Evolutionary conservation across 768 basidiomycete species (phyloP), one percentile per base, ranked within the genome.

Genomic region (Boletus insuetus): DNA sequence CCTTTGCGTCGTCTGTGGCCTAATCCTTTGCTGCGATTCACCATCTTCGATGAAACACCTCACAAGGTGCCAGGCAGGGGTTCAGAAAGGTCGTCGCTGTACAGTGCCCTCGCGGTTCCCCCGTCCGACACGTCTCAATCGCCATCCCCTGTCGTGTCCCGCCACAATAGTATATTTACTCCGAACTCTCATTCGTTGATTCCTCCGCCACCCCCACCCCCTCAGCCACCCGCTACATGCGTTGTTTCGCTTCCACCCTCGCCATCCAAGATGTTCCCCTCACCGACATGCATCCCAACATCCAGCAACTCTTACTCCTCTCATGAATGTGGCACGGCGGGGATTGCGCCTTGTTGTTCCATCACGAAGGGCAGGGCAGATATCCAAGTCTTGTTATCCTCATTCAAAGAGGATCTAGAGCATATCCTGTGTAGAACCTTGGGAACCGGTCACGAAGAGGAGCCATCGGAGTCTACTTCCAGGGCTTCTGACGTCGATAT

Each of bases 21-120:
- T 20, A 82, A 79, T 59, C 81, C 83, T 43, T 69, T 86, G 46
- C 73, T 91, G 31, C 80, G 81, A 64, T 86, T 91, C 71, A 74
- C 77, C 19, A 75, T 91, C 17, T 73, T 75, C 52, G 85, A 87
- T 55, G 80, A 77, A 61, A 74, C 70, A 11, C 69, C 73, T 9
- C 73, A 74, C 69, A 75, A 77, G 59, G 57, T 66, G 1, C 71
- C 75, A 0, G 54, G 51, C 38, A 38, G 49, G 7, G 24, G 37
- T 3, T 38, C 53, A 14, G 54, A 55, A n/a, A 50, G 43, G 48
- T 29, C 29, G n/a, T 55, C 60, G 4, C 43, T 58, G 29, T 46
- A 58, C n/a, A 52, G 47, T 40, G 4, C 24, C 40, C 17, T 46
- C 10, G 13, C 56, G 32, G 4, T 46, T n/a, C 29, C 56, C 4